These are phyloP conservation scores for Botrytis aclada DNA, from an alignment of 2,329 filamentous ascomycete species.

Conservation along the genomic window DNA sequence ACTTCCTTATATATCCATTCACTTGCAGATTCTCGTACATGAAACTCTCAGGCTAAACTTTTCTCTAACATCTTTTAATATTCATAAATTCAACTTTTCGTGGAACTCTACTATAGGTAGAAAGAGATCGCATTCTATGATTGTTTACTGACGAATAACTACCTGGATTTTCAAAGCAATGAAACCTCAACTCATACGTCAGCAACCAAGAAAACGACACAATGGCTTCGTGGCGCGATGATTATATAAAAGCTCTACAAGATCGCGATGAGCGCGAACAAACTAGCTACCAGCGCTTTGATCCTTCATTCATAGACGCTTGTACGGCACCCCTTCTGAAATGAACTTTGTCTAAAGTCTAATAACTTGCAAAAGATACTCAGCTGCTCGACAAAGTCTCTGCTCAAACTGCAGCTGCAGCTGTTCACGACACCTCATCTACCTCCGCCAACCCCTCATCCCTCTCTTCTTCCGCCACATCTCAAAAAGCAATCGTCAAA, in stretches of 20 bases:
- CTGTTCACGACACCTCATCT: slow-evolving; percentile 36
- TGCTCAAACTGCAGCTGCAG: slow-evolving; percentile 58
- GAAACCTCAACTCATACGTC: slow-evolving; percentile 11
- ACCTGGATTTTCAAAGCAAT: slow-evolving; percentile 16
- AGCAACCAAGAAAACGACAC: slow-evolving; percentile 20
- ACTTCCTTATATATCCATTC: slow-evolving; percentile 7
- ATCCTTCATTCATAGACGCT: slow-evolving; percentile 68
- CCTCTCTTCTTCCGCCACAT: slow-evolving; percentile 33
- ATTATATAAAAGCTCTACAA: slow-evolving; percentile 73
- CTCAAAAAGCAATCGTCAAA: slow-evolving; percentile 38
- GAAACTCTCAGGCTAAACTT: not conserved
- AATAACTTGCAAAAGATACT: slow-evolving; percentile 49
- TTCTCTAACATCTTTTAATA: not conserved
- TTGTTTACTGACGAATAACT: not conserved
- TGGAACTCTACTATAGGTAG: not conserved
- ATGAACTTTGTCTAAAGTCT: slow-evolving; percentile 10
- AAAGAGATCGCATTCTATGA: not conserved
- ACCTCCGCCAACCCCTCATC: slow-evolving; percentile 20
- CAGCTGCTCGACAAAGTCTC: slow-evolving; percentile 65
- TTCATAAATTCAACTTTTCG: not conserved
- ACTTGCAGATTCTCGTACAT: slow-evolving; percentile 2
- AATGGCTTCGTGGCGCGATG: slow-evolving; percentile 62
- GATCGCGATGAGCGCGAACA: slow-evolving; percentile 68
- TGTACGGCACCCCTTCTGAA: slow-evolving; percentile 53
- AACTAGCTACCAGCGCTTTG: slow-evolving; percentile 55